A percentile compares a stretch with the other conserved stretches of the same genome.
These are phyloP conservation scores for Zoysia japonica DNA, from an alignment of 176 grass and related monocot species.

Conservation along the genomic window DNA sequence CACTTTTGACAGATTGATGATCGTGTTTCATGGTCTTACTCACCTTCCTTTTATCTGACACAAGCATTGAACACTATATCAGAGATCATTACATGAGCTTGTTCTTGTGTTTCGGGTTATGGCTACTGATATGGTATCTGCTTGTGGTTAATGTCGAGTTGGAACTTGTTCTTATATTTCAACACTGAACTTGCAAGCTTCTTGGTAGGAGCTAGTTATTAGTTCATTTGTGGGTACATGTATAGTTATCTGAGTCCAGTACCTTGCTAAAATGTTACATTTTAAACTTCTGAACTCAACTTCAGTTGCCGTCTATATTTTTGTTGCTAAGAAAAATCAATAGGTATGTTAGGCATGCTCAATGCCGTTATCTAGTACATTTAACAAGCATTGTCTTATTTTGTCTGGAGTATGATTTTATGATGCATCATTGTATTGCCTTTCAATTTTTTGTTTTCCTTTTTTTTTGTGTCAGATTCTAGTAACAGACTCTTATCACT, in stretches of 20 bases:
- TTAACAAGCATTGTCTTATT: neutral
- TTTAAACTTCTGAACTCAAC: neutral
- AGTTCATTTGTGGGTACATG: neutral
- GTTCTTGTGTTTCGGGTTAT: neutral
- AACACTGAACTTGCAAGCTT: neutral
- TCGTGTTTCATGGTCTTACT: constrained; percentile 6
- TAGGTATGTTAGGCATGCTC: neutral
- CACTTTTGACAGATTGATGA: neutral
- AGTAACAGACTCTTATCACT: constrained; percentile 19
- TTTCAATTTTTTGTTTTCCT: neutral
- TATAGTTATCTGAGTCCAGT: too few species aligned
- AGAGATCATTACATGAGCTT: constrained; percentile 1
- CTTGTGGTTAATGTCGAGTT: neutral
- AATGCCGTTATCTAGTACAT: neutral
- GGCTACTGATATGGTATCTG: neutral
- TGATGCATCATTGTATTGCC: neutral
- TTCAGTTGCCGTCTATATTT: constrained; percentile 2
- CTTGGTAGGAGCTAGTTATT: neutral
- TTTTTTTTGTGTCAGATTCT: constrained; percentile 7
- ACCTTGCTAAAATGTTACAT: neutral
- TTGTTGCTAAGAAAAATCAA: neutral
- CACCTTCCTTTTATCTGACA: neutral
- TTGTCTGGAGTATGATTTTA: neutral
- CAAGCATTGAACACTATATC: neutral
- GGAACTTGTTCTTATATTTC: neutral